These are phyloP conservation scores for Scortechinia acanthostroma DNA, from an alignment of 2,329 filamentous ascomycete species.

Conservation along the genomic window DNA sequence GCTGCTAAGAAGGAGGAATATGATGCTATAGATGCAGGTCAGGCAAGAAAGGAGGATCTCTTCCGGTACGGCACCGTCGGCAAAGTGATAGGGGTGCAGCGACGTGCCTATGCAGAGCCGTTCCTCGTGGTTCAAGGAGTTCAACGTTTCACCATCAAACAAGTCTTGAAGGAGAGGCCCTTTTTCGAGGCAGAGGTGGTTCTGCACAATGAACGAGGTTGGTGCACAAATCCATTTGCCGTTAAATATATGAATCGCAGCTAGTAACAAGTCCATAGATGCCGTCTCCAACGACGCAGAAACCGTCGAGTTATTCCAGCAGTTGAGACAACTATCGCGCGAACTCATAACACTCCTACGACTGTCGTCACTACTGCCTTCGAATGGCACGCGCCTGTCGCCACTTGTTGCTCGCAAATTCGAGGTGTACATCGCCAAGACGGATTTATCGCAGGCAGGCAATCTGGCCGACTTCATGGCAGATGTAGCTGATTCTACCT, in stretches of 20 bases:
- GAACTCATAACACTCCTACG: slow-evolving; percentile 81
- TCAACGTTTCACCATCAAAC: slow-evolving; percentile 69
- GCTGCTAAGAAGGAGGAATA: slow-evolving; percentile 34
- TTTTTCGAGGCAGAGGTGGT: slow-evolving; percentile 79
- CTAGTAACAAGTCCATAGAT: neutral
- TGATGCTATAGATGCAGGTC: slow-evolving; percentile 45
- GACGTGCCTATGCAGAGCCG: slow-evolving; percentile 69
- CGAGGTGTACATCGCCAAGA: slow-evolving; percentile 79
- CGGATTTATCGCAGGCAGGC: slow-evolving; percentile 76
- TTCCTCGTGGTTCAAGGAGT: slow-evolving; percentile 81
- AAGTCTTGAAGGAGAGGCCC: slow-evolving; percentile 69
- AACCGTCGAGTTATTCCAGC: slow-evolving; percentile 65
- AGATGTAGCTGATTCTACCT: slow-evolving; percentile 77
- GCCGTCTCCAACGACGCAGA: slow-evolving; percentile 46
- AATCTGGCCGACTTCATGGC: slow-evolving; percentile 92
- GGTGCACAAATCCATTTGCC: slow-evolving; percentile 9
- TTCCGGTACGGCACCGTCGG: slow-evolving; percentile 78
- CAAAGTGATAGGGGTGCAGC: slow-evolving; percentile 73
- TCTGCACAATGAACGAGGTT: slow-evolving; percentile 12
- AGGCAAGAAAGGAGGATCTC: slow-evolving; percentile 64
- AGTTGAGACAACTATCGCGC: slow-evolving; percentile 76
- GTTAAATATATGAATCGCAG: neutral
- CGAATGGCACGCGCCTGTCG: slow-evolving; percentile 59
- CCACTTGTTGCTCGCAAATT: slow-evolving; percentile 80
- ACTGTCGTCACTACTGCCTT: slow-evolving; percentile 75